phyloP scores from a whole-genome alignment of 805 yeast species.

The Hanseniaspora nectarophila region DNA sequence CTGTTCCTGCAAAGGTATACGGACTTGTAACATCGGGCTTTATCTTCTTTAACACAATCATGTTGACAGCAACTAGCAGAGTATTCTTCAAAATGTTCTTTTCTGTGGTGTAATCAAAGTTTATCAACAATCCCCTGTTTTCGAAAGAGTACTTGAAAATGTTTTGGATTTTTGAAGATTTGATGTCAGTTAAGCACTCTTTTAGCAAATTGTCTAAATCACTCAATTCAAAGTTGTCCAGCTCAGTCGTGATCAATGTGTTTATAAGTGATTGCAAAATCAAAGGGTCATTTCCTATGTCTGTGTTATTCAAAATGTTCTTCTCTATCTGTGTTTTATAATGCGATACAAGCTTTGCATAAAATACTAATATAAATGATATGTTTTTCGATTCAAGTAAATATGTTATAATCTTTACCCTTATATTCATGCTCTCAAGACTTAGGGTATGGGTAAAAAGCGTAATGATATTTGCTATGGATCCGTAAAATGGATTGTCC shows the following conservation, averaged over 20 bases:
- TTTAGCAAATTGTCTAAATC: not conserved
- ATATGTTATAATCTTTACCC: not conserved
- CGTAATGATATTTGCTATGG: conserved; percentile 67
- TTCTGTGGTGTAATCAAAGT: not conserved
- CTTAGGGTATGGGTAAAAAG: conserved; percentile 58
- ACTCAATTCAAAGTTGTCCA: not conserved
- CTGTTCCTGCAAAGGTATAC: not conserved
- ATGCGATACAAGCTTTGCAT: conserved; percentile 41
- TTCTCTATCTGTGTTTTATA: conserved; percentile 36
- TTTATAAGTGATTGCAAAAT: not conserved
- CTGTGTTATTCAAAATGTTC: conserved; percentile 20
- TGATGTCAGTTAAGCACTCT: not conserved
- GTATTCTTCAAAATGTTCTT: not conserved
- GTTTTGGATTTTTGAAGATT: not conserved
- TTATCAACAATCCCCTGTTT: conserved; percentile 4
- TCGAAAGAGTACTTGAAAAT: conserved; percentile 4
- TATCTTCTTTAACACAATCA: not conserved
- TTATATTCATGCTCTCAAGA: not conserved
- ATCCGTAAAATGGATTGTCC: conserved; percentile 44
- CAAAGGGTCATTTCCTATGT: conserved; percentile 25
- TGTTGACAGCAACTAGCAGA: not conserved
- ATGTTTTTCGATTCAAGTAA: not conserved
- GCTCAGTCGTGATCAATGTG: not conserved
- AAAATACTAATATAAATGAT: conserved; percentile 45
- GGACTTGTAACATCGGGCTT: not conserved